Base-by-base conservation (phyloP, 1,284 basidiomycete genomes). In the Moesziomyces sp. region DNA sequence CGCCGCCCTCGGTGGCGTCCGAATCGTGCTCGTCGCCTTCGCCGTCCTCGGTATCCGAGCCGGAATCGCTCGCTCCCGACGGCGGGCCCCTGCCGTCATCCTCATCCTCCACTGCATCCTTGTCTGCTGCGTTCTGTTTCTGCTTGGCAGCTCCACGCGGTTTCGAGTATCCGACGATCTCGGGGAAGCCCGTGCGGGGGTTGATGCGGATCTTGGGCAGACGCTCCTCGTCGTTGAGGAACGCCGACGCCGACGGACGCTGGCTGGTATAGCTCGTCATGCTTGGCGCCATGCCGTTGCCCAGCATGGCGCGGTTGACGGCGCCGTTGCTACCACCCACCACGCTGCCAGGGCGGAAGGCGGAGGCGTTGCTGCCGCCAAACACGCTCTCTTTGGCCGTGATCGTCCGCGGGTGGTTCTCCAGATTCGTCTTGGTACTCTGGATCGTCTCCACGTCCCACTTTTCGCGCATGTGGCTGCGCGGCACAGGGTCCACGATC, bases 381-480 rank as follows among this genome's bases (percentile, higher is more conserved):
- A 74, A 74, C 1, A 80, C 75, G 35, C 75, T 76, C 45, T 79
- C 72, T 0, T 62, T 58, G 3, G 81, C 79, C 16, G 67, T 50
- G 38, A 84, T 76, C 16, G 77, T 74, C 9, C 80, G 68, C 4
- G 82, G 82, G 30, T 83, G 82, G 49, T 84, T 84, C 48, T 81
- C 77, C n/a, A 81, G 30, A 43, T 84, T 84, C 3, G 82, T 82
- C 62, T 78, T 81, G 28, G 81, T 84, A 18, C 76, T 60, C 34
- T 77, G 79, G 46, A 84, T 75, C 19, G 82, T 77, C 58, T 84
- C 79, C 6, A 82, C 82, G 54, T 84, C 82, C 82, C 82, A 84
- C 56, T 83, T 75, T 26, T 83, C 79, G 9, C 79, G 68, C 66
- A 66, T 62, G 44, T 70, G 66, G 30, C 62, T 66, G 1, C 72